These are phyloP conservation scores for Rhizopogon parksii DNA, from an alignment of 1,284 basidiomycete species.

Conservation along the genomic window DNA sequence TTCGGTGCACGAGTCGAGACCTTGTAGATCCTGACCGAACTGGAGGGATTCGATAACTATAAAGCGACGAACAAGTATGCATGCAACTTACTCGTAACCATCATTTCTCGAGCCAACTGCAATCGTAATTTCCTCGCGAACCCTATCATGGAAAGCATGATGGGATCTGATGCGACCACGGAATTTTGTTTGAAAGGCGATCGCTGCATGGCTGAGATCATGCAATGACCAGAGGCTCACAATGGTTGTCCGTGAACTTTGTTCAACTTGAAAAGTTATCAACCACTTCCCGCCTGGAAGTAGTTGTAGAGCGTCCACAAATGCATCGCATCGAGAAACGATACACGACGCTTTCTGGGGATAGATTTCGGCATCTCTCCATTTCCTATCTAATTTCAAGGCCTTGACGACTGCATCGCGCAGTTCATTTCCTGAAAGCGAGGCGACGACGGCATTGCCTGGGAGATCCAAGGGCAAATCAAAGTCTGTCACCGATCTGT, in stretches of 20 bases:
- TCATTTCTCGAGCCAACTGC: slow-evolving; percentile 7
- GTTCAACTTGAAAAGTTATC: slow-evolving; percentile 17
- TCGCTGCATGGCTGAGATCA: background rate
- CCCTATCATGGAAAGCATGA: slow-evolving; percentile 11
- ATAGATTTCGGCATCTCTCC: slow-evolving; percentile 33
- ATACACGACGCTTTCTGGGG: slow-evolving; percentile 33
- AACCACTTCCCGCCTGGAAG: slow-evolving; percentile 22
- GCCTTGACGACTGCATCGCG: slow-evolving; percentile 35
- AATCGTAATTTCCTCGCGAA: slow-evolving; percentile 14
- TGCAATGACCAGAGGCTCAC: slow-evolving; percentile 19
- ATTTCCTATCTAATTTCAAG: slow-evolving; percentile 46
- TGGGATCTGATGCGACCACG: slow-evolving; percentile 17
- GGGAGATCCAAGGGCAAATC: slow-evolving; percentile 33
- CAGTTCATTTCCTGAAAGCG: slow-evolving; percentile 29
- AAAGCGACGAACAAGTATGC: background rate
- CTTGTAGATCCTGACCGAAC: background rate
- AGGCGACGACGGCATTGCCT: slow-evolving; percentile 16
- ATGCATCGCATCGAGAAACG: slow-evolving; percentile 14
- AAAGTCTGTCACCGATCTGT: slow-evolving; percentile 13
- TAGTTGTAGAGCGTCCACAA: slow-evolving; percentile 17
- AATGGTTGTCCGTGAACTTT: slow-evolving; percentile 6
- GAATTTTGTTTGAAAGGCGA: slow-evolving; percentile 12
- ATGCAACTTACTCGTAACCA: background rate
- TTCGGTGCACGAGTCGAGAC: background rate
- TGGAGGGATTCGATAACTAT: background rate